Evolutionary conservation across 768 basidiomycete genomes (phyloP).

Genomic region (Mrakia hoshinonis): DNA sequence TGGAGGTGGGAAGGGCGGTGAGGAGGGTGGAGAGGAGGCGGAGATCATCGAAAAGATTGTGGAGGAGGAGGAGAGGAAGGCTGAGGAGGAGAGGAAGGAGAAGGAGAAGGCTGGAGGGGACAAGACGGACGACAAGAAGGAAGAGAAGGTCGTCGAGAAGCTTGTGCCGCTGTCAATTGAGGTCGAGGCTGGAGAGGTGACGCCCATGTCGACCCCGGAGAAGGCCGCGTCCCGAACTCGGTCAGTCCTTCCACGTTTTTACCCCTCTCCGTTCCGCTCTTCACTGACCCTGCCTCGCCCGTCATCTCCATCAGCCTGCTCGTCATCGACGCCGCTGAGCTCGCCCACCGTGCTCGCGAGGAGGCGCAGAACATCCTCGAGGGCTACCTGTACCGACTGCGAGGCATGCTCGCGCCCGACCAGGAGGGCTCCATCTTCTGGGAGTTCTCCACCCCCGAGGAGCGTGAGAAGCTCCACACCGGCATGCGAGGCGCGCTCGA

Average conservation of each 20-base stretch:
- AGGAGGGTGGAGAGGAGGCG: slow-evolving; percentile 5
- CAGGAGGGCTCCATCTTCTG: slow-evolving; percentile 64
- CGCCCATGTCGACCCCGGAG: slow-evolving; percentile 58
- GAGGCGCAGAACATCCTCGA: slow-evolving; percentile 88
- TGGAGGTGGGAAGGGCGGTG: slow-evolving; percentile 44
- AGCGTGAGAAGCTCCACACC: slow-evolving; percentile 54
- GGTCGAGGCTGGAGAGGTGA: background rate
- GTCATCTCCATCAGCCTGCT: slow-evolving; percentile 52
- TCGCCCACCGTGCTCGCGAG: slow-evolving; percentile 64
- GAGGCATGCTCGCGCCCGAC: slow-evolving; percentile 66
- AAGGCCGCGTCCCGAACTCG: slow-evolving; percentile 58
- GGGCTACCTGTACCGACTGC: slow-evolving; percentile 81
- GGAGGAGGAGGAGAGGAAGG: slow-evolving; percentile 34
- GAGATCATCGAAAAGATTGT: slow-evolving; percentile 34
- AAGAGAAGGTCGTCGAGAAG: slow-evolving; percentile 24
- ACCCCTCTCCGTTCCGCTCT: background rate
- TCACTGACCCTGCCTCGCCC: background rate
- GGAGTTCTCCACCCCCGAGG: slow-evolving; percentile 67
- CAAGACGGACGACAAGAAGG: slow-evolving; percentile 17
- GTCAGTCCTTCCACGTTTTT: slow-evolving; percentile 45
- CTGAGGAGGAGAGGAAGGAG: slow-evolving; percentile 35
- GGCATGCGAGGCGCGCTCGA: slow-evolving; percentile 53
- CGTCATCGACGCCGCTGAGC: slow-evolving; percentile 67
- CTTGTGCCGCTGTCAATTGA: slow-evolving; percentile 8
- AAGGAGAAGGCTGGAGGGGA: slow-evolving; percentile 36